Conservation (phyloP, 768 basidiomycete genomes). For the Sarcomyxa edulis region DNA sequence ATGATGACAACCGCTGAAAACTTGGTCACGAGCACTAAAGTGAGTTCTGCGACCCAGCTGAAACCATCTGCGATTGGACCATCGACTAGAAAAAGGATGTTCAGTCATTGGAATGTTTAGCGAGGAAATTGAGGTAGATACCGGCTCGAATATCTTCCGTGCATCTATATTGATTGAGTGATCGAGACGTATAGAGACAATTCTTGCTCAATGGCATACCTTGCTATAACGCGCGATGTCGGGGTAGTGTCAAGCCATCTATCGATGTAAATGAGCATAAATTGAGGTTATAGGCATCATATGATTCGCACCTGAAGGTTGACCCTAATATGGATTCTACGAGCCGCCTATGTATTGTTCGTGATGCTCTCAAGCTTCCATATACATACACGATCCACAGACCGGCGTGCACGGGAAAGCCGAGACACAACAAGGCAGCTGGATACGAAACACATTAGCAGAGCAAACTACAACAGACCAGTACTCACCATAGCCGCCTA, state of each 20-base stretch:
- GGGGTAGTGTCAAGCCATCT: conserved; percentile 23
- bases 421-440: conserved; percentile 19
- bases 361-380: conserved; percentile 35
- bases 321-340: conserved; percentile 37
- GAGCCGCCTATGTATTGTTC: conserved; percentile 32
- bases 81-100: conserved; percentile 30
- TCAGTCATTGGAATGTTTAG: conserved; percentile 26
- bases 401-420: too few relatives aligned
- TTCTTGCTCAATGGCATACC: too few relatives aligned
- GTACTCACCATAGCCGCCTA: not conserved
- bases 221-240: conserved; percentile 34
- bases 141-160: conserved; percentile 41
- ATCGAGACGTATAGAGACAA: too few relatives aligned
- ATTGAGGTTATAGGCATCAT: not conserved
- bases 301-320: conserved; percentile 30
- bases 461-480: not conserved
- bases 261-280: not conserved
- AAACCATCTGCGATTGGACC: conserved; percentile 5
- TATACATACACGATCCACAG: conserved; percentile 27
- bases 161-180: too few relatives aligned
- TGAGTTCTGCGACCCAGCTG: conserved; percentile 9
- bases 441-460: conserved; percentile 18
- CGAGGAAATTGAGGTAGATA: conserved; percentile 13
- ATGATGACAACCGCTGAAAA: conserved; percentile 23
- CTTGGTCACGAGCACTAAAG: conserved; percentile 19